These are phyloP conservation scores for Pisolithus thermaeus DNA, from an alignment of 1,284 basidiomycete species.

Conservation along the genomic window DNA sequence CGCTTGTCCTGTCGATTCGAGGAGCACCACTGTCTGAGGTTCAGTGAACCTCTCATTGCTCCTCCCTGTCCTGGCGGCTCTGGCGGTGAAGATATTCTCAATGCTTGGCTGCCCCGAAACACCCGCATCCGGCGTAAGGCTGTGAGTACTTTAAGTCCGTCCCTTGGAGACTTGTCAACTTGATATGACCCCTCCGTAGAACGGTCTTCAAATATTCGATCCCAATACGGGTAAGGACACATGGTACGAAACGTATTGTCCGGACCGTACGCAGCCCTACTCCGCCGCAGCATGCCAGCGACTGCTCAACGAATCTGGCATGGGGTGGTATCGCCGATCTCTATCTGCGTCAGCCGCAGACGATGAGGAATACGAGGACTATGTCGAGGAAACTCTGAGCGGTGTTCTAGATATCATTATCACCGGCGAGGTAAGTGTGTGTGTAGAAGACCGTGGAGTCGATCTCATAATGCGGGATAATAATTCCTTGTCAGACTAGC, in stretches of 20 bases:
- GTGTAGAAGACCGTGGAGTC: not conserved
- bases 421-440: slow-evolving; percentile 38
- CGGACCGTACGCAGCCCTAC: slow-evolving; percentile 30
- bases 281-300: slow-evolving; percentile 29
- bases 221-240: slow-evolving; percentile 29
- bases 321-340: slow-evolving; percentile 22
- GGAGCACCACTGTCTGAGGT: slow-evolving; percentile 42
- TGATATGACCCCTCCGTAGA: slow-evolving; percentile 25
- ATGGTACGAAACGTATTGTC: slow-evolving; percentile 39
- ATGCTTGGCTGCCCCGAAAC: slow-evolving; percentile 40
- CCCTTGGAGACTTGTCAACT: not conserved
- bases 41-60: slow-evolving; percentile 30
- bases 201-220: slow-evolving; percentile 35
- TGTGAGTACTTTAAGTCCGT: slow-evolving; percentile 24
- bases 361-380: slow-evolving; percentile 33
- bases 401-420: slow-evolving; percentile 44
- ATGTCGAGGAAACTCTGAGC: slow-evolving; percentile 29
- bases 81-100: slow-evolving; percentile 36
- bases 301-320: slow-evolving; percentile 17
- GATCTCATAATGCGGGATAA: slow-evolving; percentile 1
- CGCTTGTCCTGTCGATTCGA: slow-evolving; percentile 37
- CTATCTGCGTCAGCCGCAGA: slow-evolving; percentile 14
- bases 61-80: slow-evolving; percentile 28
- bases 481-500: slow-evolving; percentile 28
- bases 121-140: slow-evolving; percentile 26